A percentile compares a stretch with the other conserved stretches of the same genome.
These are phyloP conservation scores for Areca catechu DNA, from an alignment of 176 grass and related monocot genomes.

Conservation along the genomic window DNA sequence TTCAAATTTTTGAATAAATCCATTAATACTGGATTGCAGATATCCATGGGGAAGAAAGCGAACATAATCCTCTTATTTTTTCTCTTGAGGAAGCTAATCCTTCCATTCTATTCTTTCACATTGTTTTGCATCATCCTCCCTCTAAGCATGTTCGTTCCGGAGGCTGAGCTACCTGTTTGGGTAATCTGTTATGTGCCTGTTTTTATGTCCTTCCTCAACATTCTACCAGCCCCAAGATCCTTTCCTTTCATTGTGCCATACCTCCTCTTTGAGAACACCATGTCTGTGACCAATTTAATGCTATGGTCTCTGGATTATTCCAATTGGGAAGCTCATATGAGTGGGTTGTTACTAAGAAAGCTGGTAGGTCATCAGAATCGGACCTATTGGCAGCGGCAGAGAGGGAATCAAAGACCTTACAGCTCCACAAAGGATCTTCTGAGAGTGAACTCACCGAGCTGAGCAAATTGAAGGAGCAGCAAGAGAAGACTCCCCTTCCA, in stretches of 20 bases:
- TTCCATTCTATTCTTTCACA: slow-evolving; percentile 87
- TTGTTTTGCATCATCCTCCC: slow-evolving; percentile 80
- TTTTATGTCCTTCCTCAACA: slow-evolving; percentile 63
- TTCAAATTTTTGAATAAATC: slow-evolving; percentile 16
- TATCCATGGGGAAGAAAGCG: slow-evolving; percentile 65
- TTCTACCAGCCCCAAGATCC: slow-evolving; percentile 58
- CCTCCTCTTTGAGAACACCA: slow-evolving; percentile 80
- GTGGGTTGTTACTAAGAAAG: slow-evolving; percentile 79
- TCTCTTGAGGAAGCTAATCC: slow-evolving; percentile 71
- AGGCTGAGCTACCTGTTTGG: slow-evolving; percentile 66
- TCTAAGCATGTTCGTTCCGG: slow-evolving; percentile 71
- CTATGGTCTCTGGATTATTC: slow-evolving; percentile 72
- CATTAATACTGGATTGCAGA: slow-evolving; percentile 30
- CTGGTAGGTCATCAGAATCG: slow-evolving; percentile 58
- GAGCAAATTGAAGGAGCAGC: slow-evolving; percentile 19
- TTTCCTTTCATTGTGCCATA: slow-evolving; percentile 85
- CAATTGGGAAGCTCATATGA: slow-evolving; percentile 70
- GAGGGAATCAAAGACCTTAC: slow-evolving; percentile 17
- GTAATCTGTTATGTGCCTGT: slow-evolving; percentile 78
- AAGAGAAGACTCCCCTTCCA: slow-evolving; percentile 6
- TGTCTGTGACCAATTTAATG: slow-evolving; percentile 86
- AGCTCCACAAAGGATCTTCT: slow-evolving; percentile 43
- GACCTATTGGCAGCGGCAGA: slow-evolving; percentile 27
- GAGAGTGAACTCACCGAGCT: slow-evolving; percentile 38
- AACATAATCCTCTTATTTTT: slow-evolving; percentile 79